phyloP scores from a whole-genome alignment of 2,329 filamentous ascomycete species.

The Neoscytalidium dimidiatum region DNA sequence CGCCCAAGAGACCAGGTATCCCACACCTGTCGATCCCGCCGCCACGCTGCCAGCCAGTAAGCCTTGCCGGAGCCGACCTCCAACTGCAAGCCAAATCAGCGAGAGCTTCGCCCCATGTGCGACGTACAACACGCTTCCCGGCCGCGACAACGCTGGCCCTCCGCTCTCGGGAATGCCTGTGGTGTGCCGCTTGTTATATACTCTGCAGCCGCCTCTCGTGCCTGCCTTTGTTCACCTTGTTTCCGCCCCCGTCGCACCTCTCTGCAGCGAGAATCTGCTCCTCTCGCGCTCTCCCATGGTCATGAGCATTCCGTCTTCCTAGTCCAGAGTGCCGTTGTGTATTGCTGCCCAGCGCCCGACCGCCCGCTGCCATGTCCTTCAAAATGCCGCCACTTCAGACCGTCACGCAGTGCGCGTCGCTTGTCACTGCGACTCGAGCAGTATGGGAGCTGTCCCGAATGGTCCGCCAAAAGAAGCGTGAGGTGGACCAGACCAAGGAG shows the following conservation, averaged over 20 bases:
- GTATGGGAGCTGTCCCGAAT: constrained; percentile 18
- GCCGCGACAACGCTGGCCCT: not conserved
- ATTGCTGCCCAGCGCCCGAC: not conserved
- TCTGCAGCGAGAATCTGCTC: not conserved
- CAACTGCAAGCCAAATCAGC: not conserved
- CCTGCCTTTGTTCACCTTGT: not conserved
- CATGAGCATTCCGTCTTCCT: not conserved
- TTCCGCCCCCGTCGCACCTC: not conserved
- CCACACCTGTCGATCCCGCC: not conserved
- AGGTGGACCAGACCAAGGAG: constrained; percentile 6
- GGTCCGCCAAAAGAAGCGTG: constrained; percentile 13
- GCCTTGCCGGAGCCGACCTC: not conserved
- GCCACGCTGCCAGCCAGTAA: not conserved
- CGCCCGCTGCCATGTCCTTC: constrained; percentile 2
- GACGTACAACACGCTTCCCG: constrained; percentile 1
- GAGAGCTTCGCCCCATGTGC: constrained; percentile 1
- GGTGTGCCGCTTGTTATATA: not conserved
- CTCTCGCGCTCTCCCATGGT: not conserved
- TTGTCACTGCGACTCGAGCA: constrained; percentile 10
- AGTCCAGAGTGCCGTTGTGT: not conserved
- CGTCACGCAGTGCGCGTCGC: constrained; percentile 11
- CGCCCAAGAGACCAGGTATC: constrained; percentile 5
- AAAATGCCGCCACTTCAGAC: constrained; percentile 11
- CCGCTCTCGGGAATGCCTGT: not conserved
- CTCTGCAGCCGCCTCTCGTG: not conserved